Percentiles rank a stretch among this genome's conserved stretches.
Conservation (phyloP, 108 stramenopile genomes). For the Fragilaria crotonensis region DNA sequence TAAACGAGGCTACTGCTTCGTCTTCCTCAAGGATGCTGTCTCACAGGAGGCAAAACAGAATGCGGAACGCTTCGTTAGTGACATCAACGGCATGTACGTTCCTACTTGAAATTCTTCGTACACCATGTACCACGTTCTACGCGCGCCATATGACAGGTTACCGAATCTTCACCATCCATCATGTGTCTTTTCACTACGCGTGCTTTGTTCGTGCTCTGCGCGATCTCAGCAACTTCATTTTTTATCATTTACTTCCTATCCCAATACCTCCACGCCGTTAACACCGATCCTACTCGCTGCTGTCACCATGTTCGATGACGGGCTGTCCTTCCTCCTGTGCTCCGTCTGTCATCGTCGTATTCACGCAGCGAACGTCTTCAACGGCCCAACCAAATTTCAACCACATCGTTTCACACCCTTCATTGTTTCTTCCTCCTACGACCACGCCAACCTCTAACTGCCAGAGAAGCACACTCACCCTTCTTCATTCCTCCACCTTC, state of each 20-base stretch:
- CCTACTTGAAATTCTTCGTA: conserved; percentile 4
- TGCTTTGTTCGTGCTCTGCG: too few relatives aligned
- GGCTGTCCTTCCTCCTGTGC: too few relatives aligned
- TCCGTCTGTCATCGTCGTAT: too few relatives aligned
- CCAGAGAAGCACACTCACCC: conserved; percentile 7
- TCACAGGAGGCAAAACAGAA: conserved; percentile 53
- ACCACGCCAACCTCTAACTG: neutral
- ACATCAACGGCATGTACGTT: conserved; percentile 83
- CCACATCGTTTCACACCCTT: neutral
- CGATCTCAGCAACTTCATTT: too few relatives aligned
- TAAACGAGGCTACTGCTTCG: conserved; percentile 81
- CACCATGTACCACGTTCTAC: neutral
- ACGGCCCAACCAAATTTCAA: neutral
- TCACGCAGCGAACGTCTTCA: too few relatives aligned
- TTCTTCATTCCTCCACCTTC: conserved; percentile 1
- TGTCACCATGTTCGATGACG: too few relatives aligned
- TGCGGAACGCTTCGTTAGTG: conserved; percentile 50
- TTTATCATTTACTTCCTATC: too few relatives aligned
- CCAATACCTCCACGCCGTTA: too few relatives aligned
- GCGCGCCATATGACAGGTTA: too few relatives aligned
- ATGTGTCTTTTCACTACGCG: too few relatives aligned
- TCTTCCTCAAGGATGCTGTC: conserved; percentile 73
- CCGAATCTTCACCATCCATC: neutral
- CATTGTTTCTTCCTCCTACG: conserved; percentile 1
- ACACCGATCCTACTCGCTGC: too few relatives aligned